Evolutionary conservation across 768 basidiomycete species (phyloP), one percentile per base, ranked within the genome.

Genomic region (Daedaleopsis nitida): DNA sequence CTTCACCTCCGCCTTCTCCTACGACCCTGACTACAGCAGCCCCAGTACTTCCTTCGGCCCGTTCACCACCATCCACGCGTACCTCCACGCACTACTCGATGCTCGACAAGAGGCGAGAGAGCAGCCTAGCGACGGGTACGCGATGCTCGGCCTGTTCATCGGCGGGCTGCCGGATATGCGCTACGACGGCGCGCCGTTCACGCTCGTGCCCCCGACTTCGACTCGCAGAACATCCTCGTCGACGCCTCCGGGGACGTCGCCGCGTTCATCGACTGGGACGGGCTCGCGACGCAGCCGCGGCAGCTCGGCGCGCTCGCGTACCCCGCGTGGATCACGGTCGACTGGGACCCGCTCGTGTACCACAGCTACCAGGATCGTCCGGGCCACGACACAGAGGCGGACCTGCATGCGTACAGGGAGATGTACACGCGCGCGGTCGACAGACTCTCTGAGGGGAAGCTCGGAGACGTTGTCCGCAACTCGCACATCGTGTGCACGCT

Each of bases 221-320:
- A 54, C 37, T 24, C 23, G 35, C 59, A 60, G 35, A 60, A 60
- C 45, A 43, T 60, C 35, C 32, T 59, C 52, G 58, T 59, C 21
- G 58, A 59, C 44, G 58, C 52, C 43, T 35, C 52, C 1, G 58
- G 58, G 16, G 23, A 27, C 16, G 52, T 54, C 23, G 37, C 32
- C 16, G 53, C 32, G 14, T 6, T 60, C n/a, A 60, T 59, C 38
- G 52, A 60, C 53, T 60, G 47, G 59, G 52, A 54, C 48, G 59
- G 52, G 1, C 34, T 60, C 7, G 3, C 8, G 34, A 37, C 47
- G 21, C n/a, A 17, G 44, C 53, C 47, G 8, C 24, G 34, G 23
- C 45, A 53, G 16, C 14, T 45, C 16, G 50, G 39, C 14, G 58
- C 52, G 7, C 34, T 59, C 11, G 16, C 37, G 1, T 58, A 52